Base-by-base conservation (phyloP, 805 yeast species). In the Starmerella kuoi region DNA sequence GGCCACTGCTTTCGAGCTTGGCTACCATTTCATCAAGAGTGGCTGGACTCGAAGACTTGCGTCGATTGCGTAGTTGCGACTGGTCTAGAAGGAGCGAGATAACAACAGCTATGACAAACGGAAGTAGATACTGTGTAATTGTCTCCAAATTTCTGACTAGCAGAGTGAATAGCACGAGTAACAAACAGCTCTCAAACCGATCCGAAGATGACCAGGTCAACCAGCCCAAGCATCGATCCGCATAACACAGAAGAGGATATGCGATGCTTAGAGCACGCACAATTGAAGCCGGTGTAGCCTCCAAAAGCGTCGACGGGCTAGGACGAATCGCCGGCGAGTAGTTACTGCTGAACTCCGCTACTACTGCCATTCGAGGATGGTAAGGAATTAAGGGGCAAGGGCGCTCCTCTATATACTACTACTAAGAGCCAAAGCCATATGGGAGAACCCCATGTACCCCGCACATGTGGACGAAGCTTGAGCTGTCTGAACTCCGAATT, bases 201-300 rank as follows among this genome's bases (percentile, higher is more conserved):
- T 84, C 91, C 28, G 81, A 87, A 48, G 77, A 77, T 2, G 96
- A 82, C 98, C 98, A 88, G 0, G 97, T 87, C 28, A 83, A 60
- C 31, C 86, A 68, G 33, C 83, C 77, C 42, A 86, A 66, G 2
- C 73, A 48, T 50, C 77, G 75, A 59, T 87, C 85, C 8, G 77
- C 74, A 1, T 81, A 72, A 31, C 82, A 68, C 33, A 88, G 66
- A 57, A 84, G 84, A 2, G 97, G 97, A 58, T 88, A 87, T 8
- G 94, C 75, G 46, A 76, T 70, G 31, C 86, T 74, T 39, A 88
- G 68, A 2, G 91, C 83, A 53, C 83, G 81, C 24, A 94, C 78
- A 12, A 88, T 84, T 1, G 86, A 74, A 2, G 95, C 91, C 2
- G 97, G 97, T 0, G 98, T 91, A 20, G 85, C 75, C 30, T 85